Evolutionary conservation across 225 moss, liverwort and hornwort genomes (phyloP).

Genomic region (Neckera pumila): DNA sequence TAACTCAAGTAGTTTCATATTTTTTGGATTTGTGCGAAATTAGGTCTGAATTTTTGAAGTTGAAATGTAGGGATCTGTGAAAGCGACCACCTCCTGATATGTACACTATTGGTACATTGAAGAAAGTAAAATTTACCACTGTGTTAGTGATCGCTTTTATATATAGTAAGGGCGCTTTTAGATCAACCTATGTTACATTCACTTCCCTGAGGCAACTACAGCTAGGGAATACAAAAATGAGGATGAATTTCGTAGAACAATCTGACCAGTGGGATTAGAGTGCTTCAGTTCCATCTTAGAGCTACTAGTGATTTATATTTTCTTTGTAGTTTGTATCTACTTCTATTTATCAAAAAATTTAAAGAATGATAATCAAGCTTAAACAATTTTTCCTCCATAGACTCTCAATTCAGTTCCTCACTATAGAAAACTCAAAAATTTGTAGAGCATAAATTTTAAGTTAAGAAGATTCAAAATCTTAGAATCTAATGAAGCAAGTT

Average conservation of each 20-base stretch:
- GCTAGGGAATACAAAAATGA: too few species aligned
- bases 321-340: not conserved
- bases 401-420: too few species aligned
- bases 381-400: rapidly evolving
- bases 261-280: rapidly evolving
- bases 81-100: rapidly evolving
- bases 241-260: too few species aligned
- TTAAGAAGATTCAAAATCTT: not conserved
- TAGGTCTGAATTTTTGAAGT: not conserved
- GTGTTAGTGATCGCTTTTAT: too few species aligned
- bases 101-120: not conserved
- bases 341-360: not conserved
- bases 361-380: not conserved
- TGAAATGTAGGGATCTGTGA: rapidly evolving
- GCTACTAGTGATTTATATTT: not conserved
- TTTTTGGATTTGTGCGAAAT: not conserved
- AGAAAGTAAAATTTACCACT: too few species aligned
- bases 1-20: not conserved
- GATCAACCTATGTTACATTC: too few species aligned
- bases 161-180: too few species aligned
- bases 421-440: not conserved
- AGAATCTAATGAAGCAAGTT: not conserved
- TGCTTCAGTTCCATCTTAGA: not conserved
- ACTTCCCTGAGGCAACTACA: too few species aligned
- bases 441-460: not conserved